These are phyloP conservation scores for Populus hybrid DNA, from an alignment of 441 rosid genomes.

Conservation along the genomic window DNA sequence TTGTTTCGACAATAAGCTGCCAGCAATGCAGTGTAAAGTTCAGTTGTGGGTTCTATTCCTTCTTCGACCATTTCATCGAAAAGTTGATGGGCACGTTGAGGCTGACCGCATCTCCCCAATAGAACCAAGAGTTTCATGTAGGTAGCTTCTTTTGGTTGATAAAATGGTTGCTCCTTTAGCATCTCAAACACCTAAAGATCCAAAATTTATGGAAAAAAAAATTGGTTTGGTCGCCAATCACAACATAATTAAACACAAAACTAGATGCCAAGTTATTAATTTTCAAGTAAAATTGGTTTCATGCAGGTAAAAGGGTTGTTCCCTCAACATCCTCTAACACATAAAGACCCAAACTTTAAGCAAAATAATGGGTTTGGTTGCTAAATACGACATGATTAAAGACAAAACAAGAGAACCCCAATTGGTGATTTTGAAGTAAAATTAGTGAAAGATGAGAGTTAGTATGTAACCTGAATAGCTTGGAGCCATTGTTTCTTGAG, in stretches of 20 bases:
- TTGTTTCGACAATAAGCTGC: conserved; percentile 65
- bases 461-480: conserved; percentile 63
- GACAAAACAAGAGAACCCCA: neutral
- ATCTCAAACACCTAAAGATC: conserved; percentile 63
- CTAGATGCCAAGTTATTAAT: neutral
- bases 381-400: neutral
- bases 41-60: conserved; percentile 62
- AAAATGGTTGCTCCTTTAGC: conserved; percentile 69
- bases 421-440: neutral
- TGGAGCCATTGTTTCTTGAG: conserved; percentile 69
- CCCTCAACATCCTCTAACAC: neutral
- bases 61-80: conserved; percentile 77
- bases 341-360: neutral
- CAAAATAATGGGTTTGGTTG: neutral
- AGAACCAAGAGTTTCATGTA: conserved; percentile 82
- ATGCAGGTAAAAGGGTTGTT: neutral
- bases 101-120: conserved; percentile 65
- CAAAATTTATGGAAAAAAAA: neutral
- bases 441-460: neutral
- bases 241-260: neutral
- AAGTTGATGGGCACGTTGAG: conserved; percentile 55
- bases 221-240: neutral
- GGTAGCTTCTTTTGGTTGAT: conserved; percentile 81
- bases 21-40: conserved; percentile 81
- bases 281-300: neutral